Percentiles rank a stretch among this genome's conserved stretches.
These are phyloP conservation scores for Ramichloridium luteum DNA, from an alignment of 2,329 filamentous ascomycete species.

Conservation along the genomic window DNA sequence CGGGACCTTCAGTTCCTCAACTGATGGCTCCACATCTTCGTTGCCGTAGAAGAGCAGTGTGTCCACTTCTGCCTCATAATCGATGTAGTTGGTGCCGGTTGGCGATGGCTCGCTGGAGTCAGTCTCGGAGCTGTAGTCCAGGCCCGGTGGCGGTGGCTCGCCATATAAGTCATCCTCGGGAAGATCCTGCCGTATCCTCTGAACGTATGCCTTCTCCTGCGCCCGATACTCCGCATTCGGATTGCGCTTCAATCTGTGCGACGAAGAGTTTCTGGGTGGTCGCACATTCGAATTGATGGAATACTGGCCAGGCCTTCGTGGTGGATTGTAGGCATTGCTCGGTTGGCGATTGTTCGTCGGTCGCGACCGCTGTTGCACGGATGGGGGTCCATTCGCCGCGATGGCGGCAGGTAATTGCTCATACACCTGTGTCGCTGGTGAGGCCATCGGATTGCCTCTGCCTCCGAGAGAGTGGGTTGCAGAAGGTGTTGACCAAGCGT, in stretches of 20 bases:
- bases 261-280: slow-evolving; percentile 43
- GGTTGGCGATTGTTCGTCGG: slow-evolving; percentile 35
- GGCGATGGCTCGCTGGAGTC: slow-evolving; percentile 87
- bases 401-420: slow-evolving; percentile 10
- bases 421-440: slow-evolving; percentile 9
- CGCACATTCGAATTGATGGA: slow-evolving; percentile 33
- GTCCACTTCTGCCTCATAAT: slow-evolving; percentile 75
- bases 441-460: not conserved
- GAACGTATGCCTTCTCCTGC: slow-evolving; percentile 90
- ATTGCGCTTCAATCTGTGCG: slow-evolving; percentile 45
- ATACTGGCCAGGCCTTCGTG: slow-evolving; percentile 37
- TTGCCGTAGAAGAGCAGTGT: slow-evolving; percentile 87
- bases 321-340: slow-evolving; percentile 37
- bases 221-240: slow-evolving; percentile 64
- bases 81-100: slow-evolving; percentile 68
- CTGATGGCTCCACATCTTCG: slow-evolving; percentile 74
- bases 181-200: slow-evolving; percentile 64
- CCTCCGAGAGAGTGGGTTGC: not conserved
- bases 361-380: slow-evolving; percentile 18
- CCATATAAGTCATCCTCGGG: slow-evolving; percentile 56
- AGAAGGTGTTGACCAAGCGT: slow-evolving; percentile 17
- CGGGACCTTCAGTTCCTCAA: slow-evolving; percentile 80
- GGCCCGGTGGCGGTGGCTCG: slow-evolving; percentile 55
- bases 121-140: slow-evolving; percentile 59
- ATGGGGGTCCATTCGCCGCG: slow-evolving; percentile 1